Percentiles rank a stretch among this genome's conserved stretches.
Conservation (phyloP, 257 asterid species). For the Plectranthus barbatus region DNA sequence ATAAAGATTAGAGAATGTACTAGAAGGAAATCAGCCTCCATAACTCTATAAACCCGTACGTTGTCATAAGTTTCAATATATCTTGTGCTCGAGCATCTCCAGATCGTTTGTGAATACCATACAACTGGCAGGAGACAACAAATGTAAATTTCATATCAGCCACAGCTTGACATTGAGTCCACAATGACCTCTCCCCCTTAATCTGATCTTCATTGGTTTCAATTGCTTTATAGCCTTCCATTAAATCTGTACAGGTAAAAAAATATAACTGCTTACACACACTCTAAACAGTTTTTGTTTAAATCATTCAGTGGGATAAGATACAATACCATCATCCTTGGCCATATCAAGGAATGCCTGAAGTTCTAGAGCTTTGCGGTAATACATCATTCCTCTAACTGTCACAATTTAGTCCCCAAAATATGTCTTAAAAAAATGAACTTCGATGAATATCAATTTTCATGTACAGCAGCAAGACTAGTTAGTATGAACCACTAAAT, state of each 20-base stretch:
- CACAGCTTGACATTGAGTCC: conserved; percentile 99
- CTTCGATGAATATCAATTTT: background rate
- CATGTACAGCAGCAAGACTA: background rate
- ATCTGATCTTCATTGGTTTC: conserved; percentile 95
- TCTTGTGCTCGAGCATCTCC: conserved; percentile 93
- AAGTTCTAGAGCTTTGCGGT: conserved; percentile 97
- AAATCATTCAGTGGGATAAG: conserved; percentile 8
- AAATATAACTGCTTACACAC: conserved; percentile 3
- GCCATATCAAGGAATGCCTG: conserved; percentile 99
- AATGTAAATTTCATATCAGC: conserved; percentile 98
- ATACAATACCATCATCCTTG: conserved; percentile 77
- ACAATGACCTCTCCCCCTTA: conserved; percentile 92
- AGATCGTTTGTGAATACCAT: conserved; percentile 92
- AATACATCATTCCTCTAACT: conserved; percentile 99
- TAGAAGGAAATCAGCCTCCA: background rate
- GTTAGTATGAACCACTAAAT: background rate
- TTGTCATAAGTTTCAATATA: conserved; percentile 83
- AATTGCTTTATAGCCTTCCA: conserved; percentile 97
- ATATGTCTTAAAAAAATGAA: background rate
- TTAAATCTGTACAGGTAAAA: conserved; percentile 50
- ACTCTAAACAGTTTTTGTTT: background rate
- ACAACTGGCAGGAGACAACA: conserved; percentile 91
- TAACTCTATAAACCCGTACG: conserved; percentile 36
- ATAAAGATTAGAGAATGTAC: conserved; percentile 8
- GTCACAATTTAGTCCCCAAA: conserved; percentile 23